phyloP scores from a whole-genome alignment of 345 rosid species.

The Eucalyptus cladocalyx region DNA sequence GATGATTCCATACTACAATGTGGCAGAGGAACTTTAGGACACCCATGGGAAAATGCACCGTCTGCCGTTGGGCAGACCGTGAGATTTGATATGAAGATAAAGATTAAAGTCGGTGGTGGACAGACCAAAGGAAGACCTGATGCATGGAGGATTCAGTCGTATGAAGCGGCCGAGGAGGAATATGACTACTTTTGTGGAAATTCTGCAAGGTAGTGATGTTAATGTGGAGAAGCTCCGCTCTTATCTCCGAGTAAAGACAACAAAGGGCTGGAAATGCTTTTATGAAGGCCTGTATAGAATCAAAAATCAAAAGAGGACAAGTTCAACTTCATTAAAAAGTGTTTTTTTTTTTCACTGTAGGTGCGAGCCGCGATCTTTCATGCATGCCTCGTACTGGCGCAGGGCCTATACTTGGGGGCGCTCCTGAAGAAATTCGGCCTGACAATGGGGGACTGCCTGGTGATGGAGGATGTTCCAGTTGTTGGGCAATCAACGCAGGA shows the following conservation, averaged over 20 bases:
- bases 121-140: too few relatives aligned
- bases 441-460: constrained; percentile 41
- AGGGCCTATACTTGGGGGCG: constrained; percentile 38
- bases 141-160: too few relatives aligned
- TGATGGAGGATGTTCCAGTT: constrained; percentile 44
- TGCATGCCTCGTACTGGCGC: constrained; percentile 15
- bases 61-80: not conserved
- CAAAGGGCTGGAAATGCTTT: too few relatives aligned
- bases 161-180: too few relatives aligned
- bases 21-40: not conserved
- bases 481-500: constrained; percentile 43
- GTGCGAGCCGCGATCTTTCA: not conserved
- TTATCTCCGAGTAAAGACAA: too few relatives aligned
- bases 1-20: not conserved
- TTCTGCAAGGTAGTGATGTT: too few relatives aligned
- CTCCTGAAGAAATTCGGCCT: constrained; percentile 27
- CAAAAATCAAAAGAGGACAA: not conserved
- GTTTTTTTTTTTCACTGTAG: not conserved
- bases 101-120: too few relatives aligned
- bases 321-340: not conserved
- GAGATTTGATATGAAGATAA: too few relatives aligned
- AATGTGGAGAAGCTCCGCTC: too few relatives aligned
- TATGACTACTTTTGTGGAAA: too few relatives aligned
- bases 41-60: not conserved
- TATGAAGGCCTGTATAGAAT: constrained; percentile 23